phyloP scores from a whole-genome alignment of 768 basidiomycete genomes.

The Exidia glandulosa region DNA sequence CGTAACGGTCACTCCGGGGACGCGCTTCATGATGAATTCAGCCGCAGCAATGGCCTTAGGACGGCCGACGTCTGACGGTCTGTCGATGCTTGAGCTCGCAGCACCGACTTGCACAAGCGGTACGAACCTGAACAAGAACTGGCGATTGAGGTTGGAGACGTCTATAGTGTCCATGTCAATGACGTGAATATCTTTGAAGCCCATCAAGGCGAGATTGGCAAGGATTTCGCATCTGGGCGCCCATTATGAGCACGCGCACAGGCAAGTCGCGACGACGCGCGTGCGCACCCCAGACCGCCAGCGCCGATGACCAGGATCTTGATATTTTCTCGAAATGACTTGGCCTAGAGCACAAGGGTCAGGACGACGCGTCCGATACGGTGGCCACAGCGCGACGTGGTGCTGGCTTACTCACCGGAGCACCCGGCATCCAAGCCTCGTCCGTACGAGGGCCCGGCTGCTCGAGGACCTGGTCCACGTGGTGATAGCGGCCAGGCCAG shows the following conservation, averaged over 20 bases:
- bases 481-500: constrained; percentile 58
- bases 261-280: neutral
- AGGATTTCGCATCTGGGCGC: constrained; percentile 61
- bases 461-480: constrained; percentile 81
- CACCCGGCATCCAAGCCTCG: constrained; percentile 69
- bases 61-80: constrained; percentile 83
- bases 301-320: constrained; percentile 98
- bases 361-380: neutral
- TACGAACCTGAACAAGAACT: constrained; percentile 88
- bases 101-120: neutral
- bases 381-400: neutral
- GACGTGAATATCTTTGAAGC: constrained; percentile 97
- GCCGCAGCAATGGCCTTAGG: constrained; percentile 92
- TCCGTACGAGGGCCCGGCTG: constrained; percentile 84
- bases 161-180: constrained; percentile 99
- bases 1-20: constrained; percentile 92
- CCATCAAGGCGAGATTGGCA: constrained; percentile 88
- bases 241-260: neutral
- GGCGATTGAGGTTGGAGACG: constrained; percentile 95
- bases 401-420: constrained; percentile 42
- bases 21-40: constrained; percentile 92
- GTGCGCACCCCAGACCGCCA: constrained; percentile 74
- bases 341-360: constrained; percentile 44
- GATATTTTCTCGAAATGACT: constrained; percentile 68
- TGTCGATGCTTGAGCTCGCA: constrained; percentile 19